Base-by-base conservation (phyloP, 106 monocot genomes). In the Iris macrosiphon region DNA sequence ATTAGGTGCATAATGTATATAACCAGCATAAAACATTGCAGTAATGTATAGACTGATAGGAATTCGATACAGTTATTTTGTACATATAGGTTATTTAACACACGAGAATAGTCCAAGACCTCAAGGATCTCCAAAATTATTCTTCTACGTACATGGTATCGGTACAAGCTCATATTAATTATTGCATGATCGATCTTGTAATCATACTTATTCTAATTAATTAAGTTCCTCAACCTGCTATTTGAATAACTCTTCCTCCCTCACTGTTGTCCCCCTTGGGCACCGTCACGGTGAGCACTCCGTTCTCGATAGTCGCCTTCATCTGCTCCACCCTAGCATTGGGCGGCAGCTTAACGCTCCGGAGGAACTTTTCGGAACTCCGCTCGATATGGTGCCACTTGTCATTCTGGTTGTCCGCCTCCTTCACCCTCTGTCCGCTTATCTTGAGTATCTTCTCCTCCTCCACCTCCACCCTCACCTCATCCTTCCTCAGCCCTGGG, bases 381-480 rank as follows among this genome's bases (percentile, higher is more conserved):
- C 70, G 42, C 54, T 70, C 76, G 18, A 64, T 22, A 22, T 54
- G 50, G 53, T 71, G 76, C 76, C 65, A 76, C 54, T 65, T 72
- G 6, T 72, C 66, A 10, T 26, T 54, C 72, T 77, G 66, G 25
- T 78, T 66, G 6, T 72, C 56, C 5, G 4, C 42, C 28, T 35
- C 42, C 15, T 30, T 52, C 0, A 0, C 37, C 31, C 64, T 64
- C 19, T 76, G 59, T 24, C 76, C 77, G n/a, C 67, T 78, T 60
- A 78, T 78, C 65, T 62, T 72, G 40, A 78, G 66, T 13, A 78
- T 14, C 55, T 72, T 72, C 62, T 67, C 72, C 40, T 78, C 77
- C 45, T 72, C 72, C 60, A 78, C 77, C 44, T 78, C 77, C 5
- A 78, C 37, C 50, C 42, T 67, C 33, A 72, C 66, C 55, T 78